Conservation (phyloP, 2,329 filamentous ascomycete species). For the Xylariaceae sp. region DNA sequence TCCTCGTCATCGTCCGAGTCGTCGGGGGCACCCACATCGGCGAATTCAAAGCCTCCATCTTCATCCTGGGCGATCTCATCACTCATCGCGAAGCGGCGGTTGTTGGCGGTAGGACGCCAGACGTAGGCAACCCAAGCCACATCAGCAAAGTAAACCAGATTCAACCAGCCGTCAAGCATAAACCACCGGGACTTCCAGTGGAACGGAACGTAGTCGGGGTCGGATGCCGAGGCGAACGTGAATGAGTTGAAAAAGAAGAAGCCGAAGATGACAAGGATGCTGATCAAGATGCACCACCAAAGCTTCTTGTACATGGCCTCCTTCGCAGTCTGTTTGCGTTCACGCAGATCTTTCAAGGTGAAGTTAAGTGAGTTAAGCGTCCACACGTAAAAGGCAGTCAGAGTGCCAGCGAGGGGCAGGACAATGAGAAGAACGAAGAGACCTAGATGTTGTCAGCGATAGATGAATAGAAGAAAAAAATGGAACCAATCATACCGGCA, state of each 20-base stretch:
- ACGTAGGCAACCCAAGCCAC: slow-evolving; percentile 91
- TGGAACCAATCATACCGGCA: slow-evolving; percentile 49
- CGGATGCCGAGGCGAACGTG: slow-evolving; percentile 78
- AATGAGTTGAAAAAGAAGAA: slow-evolving; percentile 99
- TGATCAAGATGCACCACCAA: slow-evolving; percentile 94
- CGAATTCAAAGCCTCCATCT: slow-evolving; percentile 90
- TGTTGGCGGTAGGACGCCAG: slow-evolving; percentile 95
- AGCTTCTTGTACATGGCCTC: slow-evolving; percentile 96
- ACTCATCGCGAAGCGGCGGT: slow-evolving; percentile 96
- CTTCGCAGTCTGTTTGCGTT: slow-evolving; percentile 90
- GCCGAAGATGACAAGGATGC: slow-evolving; percentile 90
- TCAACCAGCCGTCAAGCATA: slow-evolving; percentile 93
- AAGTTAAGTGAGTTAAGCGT: slow-evolving; percentile 91
- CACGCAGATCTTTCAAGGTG: slow-evolving; percentile 92
- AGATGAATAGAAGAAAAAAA: not conserved
- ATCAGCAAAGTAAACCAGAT: slow-evolving; percentile 91
- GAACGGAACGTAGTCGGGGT: slow-evolving; percentile 86
- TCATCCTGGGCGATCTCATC: slow-evolving; percentile 98
- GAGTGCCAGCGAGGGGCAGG: slow-evolving; percentile 79
- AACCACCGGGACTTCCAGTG: slow-evolving; percentile 99
- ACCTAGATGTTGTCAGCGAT: slow-evolving; percentile 41
- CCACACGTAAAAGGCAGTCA: slow-evolving; percentile 98
- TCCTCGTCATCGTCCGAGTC: slow-evolving; percentile 58
- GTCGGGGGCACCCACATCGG: slow-evolving; percentile 74
- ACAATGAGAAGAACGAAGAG: slow-evolving; percentile 90